These are phyloP conservation scores for Stromatinia cepivora DNA, from an alignment of 2,329 filamentous ascomycete species.

Conservation along the genomic window DNA sequence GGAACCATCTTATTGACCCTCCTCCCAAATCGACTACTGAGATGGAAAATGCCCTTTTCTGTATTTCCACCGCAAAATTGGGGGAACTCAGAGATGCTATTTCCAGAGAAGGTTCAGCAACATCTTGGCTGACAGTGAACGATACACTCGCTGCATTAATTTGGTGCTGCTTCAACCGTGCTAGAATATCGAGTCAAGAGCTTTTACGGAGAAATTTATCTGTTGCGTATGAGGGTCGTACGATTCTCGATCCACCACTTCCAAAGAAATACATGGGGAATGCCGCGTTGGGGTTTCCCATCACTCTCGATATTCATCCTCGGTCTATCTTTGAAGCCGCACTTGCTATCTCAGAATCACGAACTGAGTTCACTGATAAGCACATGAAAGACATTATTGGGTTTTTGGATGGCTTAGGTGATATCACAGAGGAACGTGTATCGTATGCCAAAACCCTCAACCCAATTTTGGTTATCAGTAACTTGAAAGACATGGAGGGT, in stretches of 20 bases:
- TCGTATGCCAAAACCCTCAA: constrained; percentile 9
- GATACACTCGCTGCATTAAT: constrained; percentile 5
- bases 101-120: not conserved
- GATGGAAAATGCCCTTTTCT: constrained; percentile 15
- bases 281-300: not conserved
- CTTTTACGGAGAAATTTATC: constrained; percentile 2
- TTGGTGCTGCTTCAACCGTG: constrained; percentile 12
- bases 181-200: not conserved
- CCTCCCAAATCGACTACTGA: constrained; percentile 10
- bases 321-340: not conserved
- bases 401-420: not conserved
- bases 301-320: constrained; percentile 18
- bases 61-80: not conserved
- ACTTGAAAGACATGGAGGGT: constrained; percentile 14
- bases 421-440: constrained; percentile 16
- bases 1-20: not conserved
- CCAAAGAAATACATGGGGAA: constrained; percentile 12
- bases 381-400: constrained; percentile 8
- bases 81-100: not conserved
- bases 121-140: constrained; percentile 13
- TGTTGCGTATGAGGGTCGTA: constrained; percentile 3
- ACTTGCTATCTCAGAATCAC: constrained; percentile 10
- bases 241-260: not conserved
- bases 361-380: constrained; percentile 8
- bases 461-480: constrained; percentile 15